These are phyloP conservation scores for Parachaetomium inaequale DNA, from an alignment of 495 filamentous ascomycete genomes.

Conservation along the genomic window DNA sequence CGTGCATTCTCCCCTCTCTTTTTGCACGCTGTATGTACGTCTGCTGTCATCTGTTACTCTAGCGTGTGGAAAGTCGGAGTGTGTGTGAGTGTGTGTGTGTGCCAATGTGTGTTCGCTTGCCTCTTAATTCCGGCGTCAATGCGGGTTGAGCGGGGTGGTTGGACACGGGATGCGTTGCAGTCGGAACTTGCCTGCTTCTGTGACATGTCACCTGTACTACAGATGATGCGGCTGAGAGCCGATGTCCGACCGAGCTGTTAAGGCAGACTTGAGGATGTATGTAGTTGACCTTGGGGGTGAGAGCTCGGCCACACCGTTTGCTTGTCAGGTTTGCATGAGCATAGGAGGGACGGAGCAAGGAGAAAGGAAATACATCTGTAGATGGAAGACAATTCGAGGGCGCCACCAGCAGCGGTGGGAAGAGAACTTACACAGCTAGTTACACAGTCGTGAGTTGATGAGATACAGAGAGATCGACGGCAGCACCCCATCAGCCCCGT, in stretches of 20 bases:
- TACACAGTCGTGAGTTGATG: too few relatives aligned
- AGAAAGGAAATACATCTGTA: too few relatives aligned
- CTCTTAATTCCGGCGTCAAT: background rate
- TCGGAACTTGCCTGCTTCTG: background rate
- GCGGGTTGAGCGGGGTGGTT: background rate
- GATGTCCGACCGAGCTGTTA: background rate
- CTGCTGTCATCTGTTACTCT: background rate
- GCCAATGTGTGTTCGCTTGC: background rate
- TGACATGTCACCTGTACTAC: background rate
- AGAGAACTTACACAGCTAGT: too few relatives aligned
- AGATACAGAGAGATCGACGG: too few relatives aligned
- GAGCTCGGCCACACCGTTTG: background rate
- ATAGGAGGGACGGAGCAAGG: background rate
- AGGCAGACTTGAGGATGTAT: background rate
- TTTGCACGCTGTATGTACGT: background rate
- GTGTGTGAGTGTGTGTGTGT: background rate
- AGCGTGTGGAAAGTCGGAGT: background rate
- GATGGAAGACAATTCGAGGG: too few relatives aligned
- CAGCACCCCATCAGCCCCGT: too few relatives aligned
- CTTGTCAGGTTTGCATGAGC: background rate
- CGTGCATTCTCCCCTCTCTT: background rate
- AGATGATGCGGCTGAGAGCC: background rate
- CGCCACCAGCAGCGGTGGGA: too few relatives aligned
- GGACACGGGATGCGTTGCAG: background rate
- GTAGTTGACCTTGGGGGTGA: too few relatives aligned